phyloP scores from a whole-genome alignment of 495 filamentous ascomycete genomes.

The Cenococcum geophilum region DNA sequence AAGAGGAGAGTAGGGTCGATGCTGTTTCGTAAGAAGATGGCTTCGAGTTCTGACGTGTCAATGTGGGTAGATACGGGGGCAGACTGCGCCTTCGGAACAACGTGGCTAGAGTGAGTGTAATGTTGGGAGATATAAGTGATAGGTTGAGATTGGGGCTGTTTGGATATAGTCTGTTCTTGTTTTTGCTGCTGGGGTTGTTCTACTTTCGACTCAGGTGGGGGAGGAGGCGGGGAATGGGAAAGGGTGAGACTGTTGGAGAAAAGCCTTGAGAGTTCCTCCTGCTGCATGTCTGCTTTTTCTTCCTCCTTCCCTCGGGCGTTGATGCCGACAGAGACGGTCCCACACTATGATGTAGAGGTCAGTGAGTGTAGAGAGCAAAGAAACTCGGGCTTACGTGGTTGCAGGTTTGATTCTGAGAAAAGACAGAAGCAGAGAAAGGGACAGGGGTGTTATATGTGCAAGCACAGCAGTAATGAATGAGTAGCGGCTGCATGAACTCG shows the following conservation, averaged over 20 bases:
- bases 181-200: conserved; percentile 19
- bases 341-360: conserved; percentile 37
- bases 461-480: conserved; percentile 37
- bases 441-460: conserved; percentile 38
- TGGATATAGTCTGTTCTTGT: neutral
- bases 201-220: conserved; percentile 12
- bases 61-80: conserved; percentile 25
- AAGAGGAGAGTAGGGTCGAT: conserved; percentile 38
- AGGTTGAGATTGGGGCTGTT: conserved; percentile 14
- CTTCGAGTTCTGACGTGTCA: conserved; percentile 29
- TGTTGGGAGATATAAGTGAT: conserved; percentile 37
- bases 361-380: conserved; percentile 18
- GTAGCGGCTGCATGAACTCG: conserved; percentile 32
- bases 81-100: conserved; percentile 33
- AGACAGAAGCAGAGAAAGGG: conserved; percentile 37
- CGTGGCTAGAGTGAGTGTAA: conserved; percentile 36
- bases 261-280: conserved; percentile 38
- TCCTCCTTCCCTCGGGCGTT: conserved; percentile 32
- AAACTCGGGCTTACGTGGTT: conserved; percentile 35
- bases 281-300: conserved; percentile 31
- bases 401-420: conserved; percentile 36
- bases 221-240: conserved; percentile 18
- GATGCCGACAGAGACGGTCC: conserved; percentile 33
- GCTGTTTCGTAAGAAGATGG: conserved; percentile 32
- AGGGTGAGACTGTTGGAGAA: conserved; percentile 37